Percentiles rank a stretch among this genome's conserved stretches.
Evolutionary conservation across 768 basidiomycete genomes (phyloP).

Genomic region (Lactarius hatsudake): DNA sequence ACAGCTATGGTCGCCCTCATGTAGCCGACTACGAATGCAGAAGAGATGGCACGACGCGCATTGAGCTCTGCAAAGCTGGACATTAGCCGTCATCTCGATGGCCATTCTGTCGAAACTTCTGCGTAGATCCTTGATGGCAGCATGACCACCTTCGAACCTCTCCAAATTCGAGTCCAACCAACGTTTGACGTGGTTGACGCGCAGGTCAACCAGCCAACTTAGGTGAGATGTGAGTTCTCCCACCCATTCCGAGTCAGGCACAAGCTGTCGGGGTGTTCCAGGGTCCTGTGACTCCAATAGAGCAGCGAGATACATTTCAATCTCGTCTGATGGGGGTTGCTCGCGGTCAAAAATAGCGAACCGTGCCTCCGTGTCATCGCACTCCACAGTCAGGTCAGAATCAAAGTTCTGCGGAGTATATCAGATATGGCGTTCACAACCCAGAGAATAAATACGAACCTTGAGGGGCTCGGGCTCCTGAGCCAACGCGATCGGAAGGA

Average conservation of each 20-base stretch:
- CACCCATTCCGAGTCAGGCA: slow-evolving; percentile 44
- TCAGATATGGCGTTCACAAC: neutral
- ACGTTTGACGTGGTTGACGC: slow-evolving; percentile 46
- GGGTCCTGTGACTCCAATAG: slow-evolving; percentile 34
- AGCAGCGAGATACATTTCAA: slow-evolving; percentile 31
- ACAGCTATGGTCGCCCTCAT: slow-evolving; percentile 50
- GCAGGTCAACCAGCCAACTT: slow-evolving; percentile 38
- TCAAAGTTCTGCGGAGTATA: slow-evolving; percentile 46
- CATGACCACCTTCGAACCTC: slow-evolving; percentile 44
- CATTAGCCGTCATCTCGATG: slow-evolving; percentile 45
- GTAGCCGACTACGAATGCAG: slow-evolving; percentile 47
- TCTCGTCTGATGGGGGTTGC: slow-evolving; percentile 24
- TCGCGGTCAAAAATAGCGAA: slow-evolving; percentile 35
- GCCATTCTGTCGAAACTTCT: slow-evolving; percentile 43
- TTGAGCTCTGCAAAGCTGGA: slow-evolving; percentile 49
- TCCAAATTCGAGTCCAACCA: slow-evolving; percentile 53
- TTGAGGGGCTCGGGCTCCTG: slow-evolving; percentile 52
- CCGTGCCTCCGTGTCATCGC: slow-evolving; percentile 36
- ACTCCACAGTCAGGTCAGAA: slow-evolving; percentile 41
- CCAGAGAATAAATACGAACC: slow-evolving; percentile 33
- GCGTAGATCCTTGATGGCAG: slow-evolving; percentile 46
- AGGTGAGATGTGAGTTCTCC: slow-evolving; percentile 40
- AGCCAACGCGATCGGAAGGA: slow-evolving; percentile 47
- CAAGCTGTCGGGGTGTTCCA: slow-evolving; percentile 35
- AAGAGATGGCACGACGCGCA: slow-evolving; percentile 48